Conservation (phyloP, 2,329 filamentous ascomycete genomes). For the Fusarium sp. region DNA sequence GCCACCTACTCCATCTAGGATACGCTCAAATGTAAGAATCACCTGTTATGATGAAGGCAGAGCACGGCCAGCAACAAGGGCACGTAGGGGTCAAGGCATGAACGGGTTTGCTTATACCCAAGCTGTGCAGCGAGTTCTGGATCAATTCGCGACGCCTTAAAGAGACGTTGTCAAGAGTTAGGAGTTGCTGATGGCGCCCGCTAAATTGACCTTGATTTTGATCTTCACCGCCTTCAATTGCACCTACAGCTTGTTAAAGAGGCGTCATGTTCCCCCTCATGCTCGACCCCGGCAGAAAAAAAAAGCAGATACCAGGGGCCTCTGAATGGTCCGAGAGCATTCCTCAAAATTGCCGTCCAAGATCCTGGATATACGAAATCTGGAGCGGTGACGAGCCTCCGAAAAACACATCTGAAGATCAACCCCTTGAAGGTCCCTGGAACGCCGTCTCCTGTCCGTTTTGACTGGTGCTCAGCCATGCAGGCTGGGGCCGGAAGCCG, state of each 20-base stretch:
- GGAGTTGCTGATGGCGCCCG: slow-evolving; percentile 8
- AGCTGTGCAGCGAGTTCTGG: slow-evolving; percentile 15
- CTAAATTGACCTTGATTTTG: slow-evolving; percentile 22
- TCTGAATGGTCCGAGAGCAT: slow-evolving; percentile 33
- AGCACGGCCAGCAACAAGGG: slow-evolving; percentile 31
- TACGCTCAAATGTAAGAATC: slow-evolving; percentile 39
- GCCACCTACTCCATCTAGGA: slow-evolving; percentile 37
- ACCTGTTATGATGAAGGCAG: slow-evolving; percentile 33
- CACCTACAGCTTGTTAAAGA: slow-evolving; percentile 9
- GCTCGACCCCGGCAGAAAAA: slow-evolving; percentile 12
- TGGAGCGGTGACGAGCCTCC: slow-evolving; percentile 31
- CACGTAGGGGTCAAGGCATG: slow-evolving; percentile 1
- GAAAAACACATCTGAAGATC: background rate
- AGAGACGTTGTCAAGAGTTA: background rate
- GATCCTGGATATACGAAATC: slow-evolving; percentile 33
- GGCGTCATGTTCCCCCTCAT: slow-evolving; percentile 7
- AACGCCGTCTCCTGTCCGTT: slow-evolving; percentile 1
- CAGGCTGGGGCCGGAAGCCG: slow-evolving; percentile 47
- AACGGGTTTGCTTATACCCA: slow-evolving; percentile 4
- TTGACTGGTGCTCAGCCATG: slow-evolving; percentile 30
- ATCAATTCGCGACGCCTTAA: slow-evolving; percentile 25
- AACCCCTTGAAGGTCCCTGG: slow-evolving; percentile 3
- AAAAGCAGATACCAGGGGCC: slow-evolving; percentile 24
- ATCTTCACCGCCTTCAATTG: slow-evolving; percentile 39
- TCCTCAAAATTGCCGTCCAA: slow-evolving; percentile 42